Evolutionary conservation across 1,284 basidiomycete species (phyloP).

Genomic region (Rhodotorula sp.): DNA sequence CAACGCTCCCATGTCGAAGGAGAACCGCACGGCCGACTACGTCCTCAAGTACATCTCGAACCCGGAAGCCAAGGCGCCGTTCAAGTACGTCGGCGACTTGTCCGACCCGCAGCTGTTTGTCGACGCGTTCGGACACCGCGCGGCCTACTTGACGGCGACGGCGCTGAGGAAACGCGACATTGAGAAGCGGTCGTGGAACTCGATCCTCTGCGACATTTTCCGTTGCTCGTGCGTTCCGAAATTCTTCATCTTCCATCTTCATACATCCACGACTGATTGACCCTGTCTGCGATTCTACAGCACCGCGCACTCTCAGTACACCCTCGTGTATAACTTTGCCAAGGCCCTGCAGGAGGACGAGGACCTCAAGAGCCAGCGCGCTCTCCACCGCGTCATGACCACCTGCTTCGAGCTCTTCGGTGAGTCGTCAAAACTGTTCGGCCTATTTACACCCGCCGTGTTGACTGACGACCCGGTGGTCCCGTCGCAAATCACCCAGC

Average conservation of each 20-base stretch:
- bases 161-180: conserved; percentile 50
- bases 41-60: conserved; percentile 48
- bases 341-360: conserved; percentile 50
- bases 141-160: conserved; percentile 50
- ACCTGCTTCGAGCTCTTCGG: conserved; percentile 46
- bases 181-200: conserved; percentile 50
- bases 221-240: conserved; percentile 44
- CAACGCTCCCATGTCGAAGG: conserved; percentile 26
- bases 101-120: conserved; percentile 48
- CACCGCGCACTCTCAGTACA: conserved; percentile 45
- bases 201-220: conserved; percentile 50
- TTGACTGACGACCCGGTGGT: too few species aligned
- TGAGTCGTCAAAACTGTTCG: not conserved
- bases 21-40: conserved; percentile 49
- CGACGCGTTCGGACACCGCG: conserved; percentile 51
- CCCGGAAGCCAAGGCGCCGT: conserved; percentile 45
- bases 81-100: conserved; percentile 44
- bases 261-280: not conserved
- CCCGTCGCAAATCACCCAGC: conserved; percentile 8
- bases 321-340: conserved; percentile 51
- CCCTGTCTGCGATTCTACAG: not conserved
- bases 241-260: not conserved
- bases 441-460: too few species aligned
- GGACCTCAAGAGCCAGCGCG: conserved; percentile 48
- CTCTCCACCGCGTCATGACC: conserved; percentile 50